Conservation (phyloP, 371 early-diverging fungal species). For the Syncephalis plumigaleata region DNA sequence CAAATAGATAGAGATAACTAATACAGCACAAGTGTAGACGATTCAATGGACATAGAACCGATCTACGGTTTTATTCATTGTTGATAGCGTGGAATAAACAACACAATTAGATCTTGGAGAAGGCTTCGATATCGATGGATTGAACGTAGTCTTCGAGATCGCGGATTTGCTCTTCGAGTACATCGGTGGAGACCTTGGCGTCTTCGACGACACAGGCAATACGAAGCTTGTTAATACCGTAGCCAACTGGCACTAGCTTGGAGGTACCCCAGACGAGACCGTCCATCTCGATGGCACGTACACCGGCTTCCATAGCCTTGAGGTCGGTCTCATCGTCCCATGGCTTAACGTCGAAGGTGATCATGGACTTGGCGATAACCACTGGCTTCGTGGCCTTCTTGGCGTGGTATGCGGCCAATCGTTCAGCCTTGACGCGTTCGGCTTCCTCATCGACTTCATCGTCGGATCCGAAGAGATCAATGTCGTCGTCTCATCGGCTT, state of each 20-base stretch:
- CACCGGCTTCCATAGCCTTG: conserved; percentile 48
- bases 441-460: conserved; percentile 84
- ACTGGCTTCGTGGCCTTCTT: conserved; percentile 90
- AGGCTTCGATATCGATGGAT: conserved; percentile 82
- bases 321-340: conserved; percentile 95
- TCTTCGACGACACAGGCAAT: conserved; percentile 89
- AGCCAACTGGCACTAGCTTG: conserved; percentile 69
- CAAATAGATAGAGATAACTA: too few relatives aligned
- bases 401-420: conserved; percentile 81
- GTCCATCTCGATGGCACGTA: conserved; percentile 63
- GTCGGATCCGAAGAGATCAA: conserved; percentile 92
- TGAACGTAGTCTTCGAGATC: conserved; percentile 78
- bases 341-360: conserved; percentile 89
- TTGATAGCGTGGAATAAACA: background rate
- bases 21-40: too few relatives aligned
- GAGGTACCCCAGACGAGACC: conserved; percentile 83
- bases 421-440: conserved; percentile 70
- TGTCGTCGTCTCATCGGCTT: conserved; percentile 81
- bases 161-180: conserved; percentile 57
- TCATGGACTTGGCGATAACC: conserved; percentile 80
- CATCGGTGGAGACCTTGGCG: conserved; percentile 73
- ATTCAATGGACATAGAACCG: too few relatives aligned
- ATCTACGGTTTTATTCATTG: too few relatives aligned
- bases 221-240: conserved; percentile 88
- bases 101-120: conserved; percentile 76